Base-by-base conservation (phyloP, 2,329 filamentous ascomycete species). In the Paramyrothecium sp. region DNA sequence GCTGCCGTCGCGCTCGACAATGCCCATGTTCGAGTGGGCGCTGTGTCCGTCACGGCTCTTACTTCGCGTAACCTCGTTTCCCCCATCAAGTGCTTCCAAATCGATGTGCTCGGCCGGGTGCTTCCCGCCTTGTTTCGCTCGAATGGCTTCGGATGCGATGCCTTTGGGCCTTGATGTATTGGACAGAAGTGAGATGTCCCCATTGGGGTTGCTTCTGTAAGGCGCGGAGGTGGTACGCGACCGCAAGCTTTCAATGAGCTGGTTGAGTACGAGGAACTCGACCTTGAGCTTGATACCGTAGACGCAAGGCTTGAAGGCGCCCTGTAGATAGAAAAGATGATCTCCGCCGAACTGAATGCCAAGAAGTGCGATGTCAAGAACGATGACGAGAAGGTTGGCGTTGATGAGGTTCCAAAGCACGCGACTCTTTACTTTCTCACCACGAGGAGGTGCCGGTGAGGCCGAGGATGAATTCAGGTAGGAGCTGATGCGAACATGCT, bases 391-490 rank as follows among this genome's bases (percentile, higher is more conserved):
- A 7, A 73, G 61, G 55, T 79, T 78, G 38, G 78, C 72, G 22
- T 69, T 70, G 12, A 78, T 69, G 3, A 80, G 66, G 58, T 78
- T 75, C 58, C 70, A 57, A 2, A 65, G 41, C 12, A 65, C 57
- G n/a, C 54, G 21, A 33, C 60, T 59, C 41, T 62, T 51, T 3
- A 59, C 54, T 10, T 73, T 71, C 17, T 73, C 73, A 26, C 81
- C 65, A 60, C 81, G 74, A 7, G 72, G 73, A 47, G 77, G 67
- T 1, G 80, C 79, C 57, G 82, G 78, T 66, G 70, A 73, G 54
- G 50, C n/a, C 2, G 47, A 49, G 7, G 20, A 53, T 47, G 59
- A 55, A 22, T 53, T 48, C 46, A 63, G 47, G 3, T 55, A 56
- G 3, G 62, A 53, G 11, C 57, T 55, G 7, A 53, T 49, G 10